Conservation (phyloP, 2,329 filamentous ascomycete species). For the Xylariaceae sp. region DNA sequence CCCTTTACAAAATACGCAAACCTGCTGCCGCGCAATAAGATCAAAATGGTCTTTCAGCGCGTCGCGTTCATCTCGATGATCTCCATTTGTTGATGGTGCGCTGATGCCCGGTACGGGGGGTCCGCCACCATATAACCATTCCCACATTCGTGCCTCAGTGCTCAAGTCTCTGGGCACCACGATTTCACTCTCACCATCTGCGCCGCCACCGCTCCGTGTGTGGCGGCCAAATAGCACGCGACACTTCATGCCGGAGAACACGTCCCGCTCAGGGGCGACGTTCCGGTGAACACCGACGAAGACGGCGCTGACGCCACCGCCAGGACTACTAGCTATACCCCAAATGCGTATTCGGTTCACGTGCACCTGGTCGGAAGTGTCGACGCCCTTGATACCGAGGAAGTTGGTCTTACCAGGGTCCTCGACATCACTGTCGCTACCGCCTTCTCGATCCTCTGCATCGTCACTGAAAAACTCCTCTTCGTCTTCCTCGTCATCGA, state of each 20-base stretch:
- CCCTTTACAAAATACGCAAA: slow-evolving; percentile 44
- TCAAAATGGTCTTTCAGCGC: slow-evolving; percentile 35
- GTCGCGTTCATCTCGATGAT: slow-evolving; percentile 4
- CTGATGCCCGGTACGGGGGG: slow-evolving; percentile 39
- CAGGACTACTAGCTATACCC: slow-evolving; percentile 49
- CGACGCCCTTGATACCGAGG: slow-evolving; percentile 20
- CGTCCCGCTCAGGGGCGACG: slow-evolving; percentile 41
- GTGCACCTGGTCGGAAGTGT: slow-evolving; percentile 38
- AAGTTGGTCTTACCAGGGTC: slow-evolving; percentile 12
- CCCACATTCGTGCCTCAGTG: slow-evolving; percentile 53
- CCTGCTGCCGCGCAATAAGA: slow-evolving; percentile 30
- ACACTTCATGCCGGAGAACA: slow-evolving; percentile 32
- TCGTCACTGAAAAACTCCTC: slow-evolving; percentile 20
- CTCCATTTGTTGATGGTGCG: background rate
- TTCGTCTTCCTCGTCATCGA: slow-evolving; percentile 20
- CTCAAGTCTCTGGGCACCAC: slow-evolving; percentile 30
- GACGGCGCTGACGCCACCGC: slow-evolving; percentile 46
- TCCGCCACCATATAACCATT: slow-evolving; percentile 56
- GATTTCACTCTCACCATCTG: slow-evolving; percentile 2
- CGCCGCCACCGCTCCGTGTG: slow-evolving; percentile 4
- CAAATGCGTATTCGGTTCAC: slow-evolving; percentile 48
- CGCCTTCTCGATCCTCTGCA: slow-evolving; percentile 27
- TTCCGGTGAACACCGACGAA: slow-evolving; percentile 47
- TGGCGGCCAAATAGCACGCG: slow-evolving; percentile 32
- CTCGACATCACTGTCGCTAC: slow-evolving; percentile 21